Evolutionary conservation across 352 stramenopile genomes (phyloP).

Genomic region (Globisporangium barbulae): DNA sequence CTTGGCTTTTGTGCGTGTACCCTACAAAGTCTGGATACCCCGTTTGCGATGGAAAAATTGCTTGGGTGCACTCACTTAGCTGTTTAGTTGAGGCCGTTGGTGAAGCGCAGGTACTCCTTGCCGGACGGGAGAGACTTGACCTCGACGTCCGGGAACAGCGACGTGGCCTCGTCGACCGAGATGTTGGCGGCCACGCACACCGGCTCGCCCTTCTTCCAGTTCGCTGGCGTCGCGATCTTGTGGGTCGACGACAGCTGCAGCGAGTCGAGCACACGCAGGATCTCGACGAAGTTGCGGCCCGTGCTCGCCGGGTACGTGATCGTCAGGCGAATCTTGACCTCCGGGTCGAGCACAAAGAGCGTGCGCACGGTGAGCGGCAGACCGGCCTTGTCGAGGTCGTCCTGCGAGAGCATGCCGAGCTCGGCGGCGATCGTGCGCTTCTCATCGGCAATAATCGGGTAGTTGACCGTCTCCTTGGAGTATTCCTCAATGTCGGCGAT

Average conservation of each 20-base stretch:
- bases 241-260: slow-evolving; percentile 66
- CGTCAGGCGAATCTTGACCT: slow-evolving; percentile 87
- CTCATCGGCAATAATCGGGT: slow-evolving; percentile 66
- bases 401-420: slow-evolving; percentile 87
- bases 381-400: slow-evolving; percentile 69
- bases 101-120: slow-evolving; percentile 80
- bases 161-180: slow-evolving; percentile 49
- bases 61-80: not conserved
- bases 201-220: slow-evolving; percentile 63
- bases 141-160: slow-evolving; percentile 58
- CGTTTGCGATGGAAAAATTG: not conserved
- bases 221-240: slow-evolving; percentile 59
- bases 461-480: slow-evolving; percentile 72
- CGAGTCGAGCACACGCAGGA: slow-evolving; percentile 89
- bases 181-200: slow-evolving; percentile 67
- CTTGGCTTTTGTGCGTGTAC: not conserved
- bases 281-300: slow-evolving; percentile 92
- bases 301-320: slow-evolving; percentile 92
- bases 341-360: slow-evolving; percentile 90
- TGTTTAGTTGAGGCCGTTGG: slow-evolving; percentile 17
- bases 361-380: slow-evolving; percentile 90
- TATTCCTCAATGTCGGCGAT: slow-evolving; percentile 67
- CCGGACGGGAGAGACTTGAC: slow-evolving; percentile 67
- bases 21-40: not conserved
- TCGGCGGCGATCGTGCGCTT: slow-evolving; percentile 56